These are phyloP conservation scores for Alternaria triticimaculans DNA, from an alignment of 2,329 filamentous ascomycete genomes.

Conservation along the genomic window DNA sequence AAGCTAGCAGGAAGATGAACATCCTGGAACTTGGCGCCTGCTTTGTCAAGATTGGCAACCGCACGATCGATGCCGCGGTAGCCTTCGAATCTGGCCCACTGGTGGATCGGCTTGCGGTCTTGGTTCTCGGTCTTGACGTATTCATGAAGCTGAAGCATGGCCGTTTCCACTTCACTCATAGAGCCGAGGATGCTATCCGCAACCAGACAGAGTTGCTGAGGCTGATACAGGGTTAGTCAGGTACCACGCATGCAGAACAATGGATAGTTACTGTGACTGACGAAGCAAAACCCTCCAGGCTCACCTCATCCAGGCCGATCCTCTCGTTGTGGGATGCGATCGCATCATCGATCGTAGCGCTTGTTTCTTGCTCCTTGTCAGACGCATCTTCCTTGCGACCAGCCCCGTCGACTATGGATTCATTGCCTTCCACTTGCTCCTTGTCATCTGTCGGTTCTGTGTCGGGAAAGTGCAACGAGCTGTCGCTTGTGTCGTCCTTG, in stretches of 20 bases:
- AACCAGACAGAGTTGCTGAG: not conserved
- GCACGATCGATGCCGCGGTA: conserved; percentile 10
- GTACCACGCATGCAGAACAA: not conserved
- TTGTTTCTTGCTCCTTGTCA: not conserved
- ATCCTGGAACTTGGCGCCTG: not conserved
- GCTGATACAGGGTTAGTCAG: not conserved
- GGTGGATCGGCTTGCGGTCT: conserved; percentile 17
- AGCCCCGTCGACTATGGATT: not conserved
- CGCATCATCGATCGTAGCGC: not conserved
- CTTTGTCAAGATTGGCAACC: conserved; percentile 8
- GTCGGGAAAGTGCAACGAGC: not conserved
- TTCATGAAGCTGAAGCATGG: conserved; percentile 15
- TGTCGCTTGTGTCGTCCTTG: not conserved
- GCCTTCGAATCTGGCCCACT: conserved; percentile 19
- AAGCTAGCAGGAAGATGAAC: not conserved
- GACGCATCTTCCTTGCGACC: not conserved
- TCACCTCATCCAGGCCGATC: no score
- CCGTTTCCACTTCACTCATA: conserved; percentile 14
- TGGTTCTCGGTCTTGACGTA: conserved; percentile 14
- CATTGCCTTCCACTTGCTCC: not conserved
- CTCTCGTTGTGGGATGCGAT: not conserved
- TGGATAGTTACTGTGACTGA: not conserved
- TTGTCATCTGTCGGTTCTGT: not conserved
- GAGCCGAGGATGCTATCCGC: conserved; percentile 7
- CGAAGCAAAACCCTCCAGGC: not conserved